phyloP scores from a whole-genome alignment of 2,329 filamentous ascomycete species.

The Penicillium brevicompactum region DNA sequence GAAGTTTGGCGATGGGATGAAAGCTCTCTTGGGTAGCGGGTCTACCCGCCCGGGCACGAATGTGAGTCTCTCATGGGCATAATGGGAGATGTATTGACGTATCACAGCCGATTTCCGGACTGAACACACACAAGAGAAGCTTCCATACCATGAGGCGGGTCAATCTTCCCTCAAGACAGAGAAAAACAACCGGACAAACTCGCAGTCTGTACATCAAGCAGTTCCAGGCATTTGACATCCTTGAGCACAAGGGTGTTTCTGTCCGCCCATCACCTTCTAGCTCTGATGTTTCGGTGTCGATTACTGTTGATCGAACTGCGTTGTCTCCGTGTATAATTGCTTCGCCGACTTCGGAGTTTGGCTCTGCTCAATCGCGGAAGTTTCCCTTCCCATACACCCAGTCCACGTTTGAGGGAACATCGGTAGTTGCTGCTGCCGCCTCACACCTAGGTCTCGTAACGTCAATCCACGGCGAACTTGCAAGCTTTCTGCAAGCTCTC shows the following conservation, averaged over 20 bases:
- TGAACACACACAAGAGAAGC: conserved; percentile 48
- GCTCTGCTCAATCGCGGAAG: conserved; percentile 49
- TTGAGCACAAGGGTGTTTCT: conserved; percentile 54
- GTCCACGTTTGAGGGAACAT: conserved; percentile 46
- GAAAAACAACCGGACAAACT: not conserved
- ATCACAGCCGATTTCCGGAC: conserved; percentile 24
- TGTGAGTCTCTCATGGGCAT: conserved; percentile 20
- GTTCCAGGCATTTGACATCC: conserved; percentile 57
- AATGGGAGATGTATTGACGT: conserved; percentile 7
- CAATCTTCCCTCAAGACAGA: conserved; percentile 4
- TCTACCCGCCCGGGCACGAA: conserved; percentile 28
- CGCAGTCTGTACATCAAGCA: conserved; percentile 59
- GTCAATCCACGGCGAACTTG: conserved; percentile 49
- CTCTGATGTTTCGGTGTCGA: conserved; percentile 57
- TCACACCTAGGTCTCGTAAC: conserved; percentile 57
- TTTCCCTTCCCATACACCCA: conserved; percentile 65
- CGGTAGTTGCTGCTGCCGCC: conserved; percentile 44
- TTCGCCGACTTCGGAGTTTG: conserved; percentile 53
- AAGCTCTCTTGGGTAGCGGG: conserved; percentile 55
- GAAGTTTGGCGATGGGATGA: conserved; percentile 71
- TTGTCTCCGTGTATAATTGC: conserved; percentile 66
- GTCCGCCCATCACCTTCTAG: conserved; percentile 41
- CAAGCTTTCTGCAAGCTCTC: conserved; percentile 56
- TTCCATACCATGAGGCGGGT: conserved; percentile 52
- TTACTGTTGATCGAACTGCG: conserved; percentile 66